Conservation (phyloP, 1,284 basidiomycete species). For the Apiotrichum veenhuisii region DNA sequence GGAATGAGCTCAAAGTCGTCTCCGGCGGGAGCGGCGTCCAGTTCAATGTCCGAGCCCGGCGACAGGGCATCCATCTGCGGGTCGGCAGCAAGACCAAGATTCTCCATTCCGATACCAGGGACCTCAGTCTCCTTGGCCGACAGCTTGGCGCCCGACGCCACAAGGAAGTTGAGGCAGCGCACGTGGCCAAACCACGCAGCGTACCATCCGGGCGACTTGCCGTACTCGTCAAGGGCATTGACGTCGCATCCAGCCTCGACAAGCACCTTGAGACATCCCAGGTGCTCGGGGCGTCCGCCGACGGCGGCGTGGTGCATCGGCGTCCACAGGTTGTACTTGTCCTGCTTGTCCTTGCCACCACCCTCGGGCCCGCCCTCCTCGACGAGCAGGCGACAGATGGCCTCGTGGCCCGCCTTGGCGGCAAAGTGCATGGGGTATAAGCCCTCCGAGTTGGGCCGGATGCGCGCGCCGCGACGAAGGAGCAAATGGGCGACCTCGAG, state of each 20-base stretch:
- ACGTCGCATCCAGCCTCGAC: constrained; percentile 75
- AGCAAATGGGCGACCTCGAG: constrained; percentile 76
- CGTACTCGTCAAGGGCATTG: constrained; percentile 75
- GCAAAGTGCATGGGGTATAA: constrained; percentile 97
- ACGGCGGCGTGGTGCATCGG: constrained; percentile 94
- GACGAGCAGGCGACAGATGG: constrained; percentile 76
- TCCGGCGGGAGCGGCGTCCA: constrained; percentile 45
- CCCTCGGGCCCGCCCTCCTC: constrained; percentile 53
- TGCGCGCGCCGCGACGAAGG: constrained; percentile 70
- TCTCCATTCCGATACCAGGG: constrained; percentile 42
- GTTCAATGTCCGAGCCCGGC: constrained; percentile 61
- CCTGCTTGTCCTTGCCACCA: constrained; percentile 76
- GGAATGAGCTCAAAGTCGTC: constrained; percentile 78
- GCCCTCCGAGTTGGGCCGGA: constrained; percentile 85
- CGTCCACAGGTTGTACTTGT: constrained; percentile 98
- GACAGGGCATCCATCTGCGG: constrained; percentile 46
- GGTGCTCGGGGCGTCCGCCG: constrained; percentile 62
- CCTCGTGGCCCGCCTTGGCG: constrained; percentile 86
- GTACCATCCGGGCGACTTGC: constrained; percentile 83
- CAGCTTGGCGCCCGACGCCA: constrained; percentile 55
- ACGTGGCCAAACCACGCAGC: constrained; percentile 97
- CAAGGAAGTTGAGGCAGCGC: constrained; percentile 68
- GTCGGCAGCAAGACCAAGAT: constrained; percentile 44
- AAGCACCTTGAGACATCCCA: constrained; percentile 70
- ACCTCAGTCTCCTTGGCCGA: constrained; percentile 30